These are phyloP conservation scores for Colletotrichum sp. DNA, from an alignment of 2,329 filamentous ascomycete species.

Conservation along the genomic window DNA sequence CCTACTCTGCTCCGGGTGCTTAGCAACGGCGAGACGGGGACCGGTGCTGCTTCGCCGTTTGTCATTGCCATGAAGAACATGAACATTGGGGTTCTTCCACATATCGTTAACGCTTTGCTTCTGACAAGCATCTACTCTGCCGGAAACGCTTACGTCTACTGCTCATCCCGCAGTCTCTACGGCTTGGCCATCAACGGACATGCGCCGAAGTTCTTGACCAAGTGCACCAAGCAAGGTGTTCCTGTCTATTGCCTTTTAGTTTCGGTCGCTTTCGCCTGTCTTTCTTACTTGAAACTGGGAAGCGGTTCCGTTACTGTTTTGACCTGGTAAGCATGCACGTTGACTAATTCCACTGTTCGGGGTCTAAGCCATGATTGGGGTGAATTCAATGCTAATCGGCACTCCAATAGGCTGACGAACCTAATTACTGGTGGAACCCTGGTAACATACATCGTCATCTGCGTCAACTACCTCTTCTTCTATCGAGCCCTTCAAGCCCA, in stretches of 20 bases:
- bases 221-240: conserved; percentile 38
- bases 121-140: conserved; percentile 61
- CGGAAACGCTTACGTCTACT: conserved; percentile 63
- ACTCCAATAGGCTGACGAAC: conserved; percentile 54
- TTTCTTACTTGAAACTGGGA: conserved; percentile 7
- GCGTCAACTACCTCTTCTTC: conserved; percentile 66
- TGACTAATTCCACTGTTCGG: neutral
- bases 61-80: conserved; percentile 66
- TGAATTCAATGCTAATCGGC: neutral
- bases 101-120: conserved; percentile 61
- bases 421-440: conserved; percentile 55
- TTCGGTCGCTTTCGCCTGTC: neutral
- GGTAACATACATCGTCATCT: neutral
- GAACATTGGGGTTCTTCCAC: conserved; percentile 56
- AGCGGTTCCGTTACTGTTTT: conserved; percentile 66
- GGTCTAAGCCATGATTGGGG: neutral
- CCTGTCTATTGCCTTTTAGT: conserved; percentile 12
- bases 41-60: conserved; percentile 64
- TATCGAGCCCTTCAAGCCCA: conserved; percentile 60
- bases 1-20: neutral
- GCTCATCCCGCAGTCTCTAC: conserved; percentile 59
- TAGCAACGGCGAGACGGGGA: conserved; percentile 31
- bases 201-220: conserved; percentile 41
- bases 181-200: conserved; percentile 61
- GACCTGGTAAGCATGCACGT: conserved; percentile 50